Conservation (phyloP, 352 stramenopile species). For the Globisporangium parvum region DNA sequence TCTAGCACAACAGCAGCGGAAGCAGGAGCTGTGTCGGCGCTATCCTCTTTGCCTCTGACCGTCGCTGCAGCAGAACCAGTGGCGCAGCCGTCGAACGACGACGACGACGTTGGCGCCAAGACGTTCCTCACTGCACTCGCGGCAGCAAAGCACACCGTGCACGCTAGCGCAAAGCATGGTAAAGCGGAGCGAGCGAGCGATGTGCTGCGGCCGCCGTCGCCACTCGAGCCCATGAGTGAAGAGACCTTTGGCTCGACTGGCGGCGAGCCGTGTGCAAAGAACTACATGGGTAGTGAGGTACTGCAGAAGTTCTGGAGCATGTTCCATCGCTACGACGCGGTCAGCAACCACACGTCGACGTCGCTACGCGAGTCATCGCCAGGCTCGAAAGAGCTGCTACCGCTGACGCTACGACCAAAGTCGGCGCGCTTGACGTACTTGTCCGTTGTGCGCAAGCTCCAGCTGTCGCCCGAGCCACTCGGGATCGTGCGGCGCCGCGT, state of each 20-base stretch:
- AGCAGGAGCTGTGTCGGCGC: neutral
- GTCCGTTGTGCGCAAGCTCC: conserved; percentile 45
- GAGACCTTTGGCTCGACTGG: conserved; percentile 19
- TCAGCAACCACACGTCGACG: conserved; percentile 41
- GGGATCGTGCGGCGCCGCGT: conserved; percentile 52
- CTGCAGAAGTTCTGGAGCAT: conserved; percentile 62
- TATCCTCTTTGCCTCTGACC: neutral
- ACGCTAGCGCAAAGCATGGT: neutral
- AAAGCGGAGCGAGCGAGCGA: neutral
- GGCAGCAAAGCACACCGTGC: conserved; percentile 14
- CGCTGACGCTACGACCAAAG: conserved; percentile 23
- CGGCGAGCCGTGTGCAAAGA: conserved; percentile 23
- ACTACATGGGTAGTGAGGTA: conserved; percentile 57
- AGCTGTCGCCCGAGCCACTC: conserved; percentile 52
- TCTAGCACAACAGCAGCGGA: neutral
- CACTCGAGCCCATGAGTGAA: conserved; percentile 34
- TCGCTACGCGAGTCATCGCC: neutral
- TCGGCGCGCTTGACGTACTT: conserved; percentile 63
- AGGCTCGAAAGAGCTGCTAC: conserved; percentile 7
- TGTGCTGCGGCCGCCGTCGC: conserved; percentile 46
- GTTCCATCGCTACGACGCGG: conserved; percentile 61
- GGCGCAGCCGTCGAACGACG: neutral
- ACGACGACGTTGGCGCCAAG: conserved; percentile 6
- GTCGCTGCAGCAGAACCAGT: neutral
- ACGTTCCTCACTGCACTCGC: conserved; percentile 50